phyloP scores from a whole-genome alignment of 345 rosid genomes.

The Eucalyptus fibrosa region DNA sequence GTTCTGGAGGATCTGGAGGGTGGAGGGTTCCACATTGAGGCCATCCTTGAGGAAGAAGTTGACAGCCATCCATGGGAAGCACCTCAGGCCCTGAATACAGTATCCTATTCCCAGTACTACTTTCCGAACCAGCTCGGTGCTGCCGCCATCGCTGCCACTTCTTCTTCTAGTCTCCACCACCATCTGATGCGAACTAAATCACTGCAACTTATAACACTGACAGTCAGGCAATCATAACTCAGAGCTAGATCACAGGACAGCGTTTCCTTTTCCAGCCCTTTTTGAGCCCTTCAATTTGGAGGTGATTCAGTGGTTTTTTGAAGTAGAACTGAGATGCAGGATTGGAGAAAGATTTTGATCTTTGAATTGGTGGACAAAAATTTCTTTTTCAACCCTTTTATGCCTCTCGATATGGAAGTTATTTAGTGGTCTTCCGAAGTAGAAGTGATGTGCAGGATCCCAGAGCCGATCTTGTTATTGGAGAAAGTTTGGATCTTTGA shows the following conservation, averaged over 20 bases:
- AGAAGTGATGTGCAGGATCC: not conserved
- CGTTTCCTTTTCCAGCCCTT: not conserved
- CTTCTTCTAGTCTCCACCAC: not conserved
- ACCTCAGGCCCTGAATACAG: constrained; percentile 82
- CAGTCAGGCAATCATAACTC: not conserved
- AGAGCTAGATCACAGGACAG: not conserved
- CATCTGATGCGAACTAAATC: not conserved
- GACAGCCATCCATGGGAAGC: constrained; percentile 82
- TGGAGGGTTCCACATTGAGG: constrained; percentile 63
- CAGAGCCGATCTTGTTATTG: not conserved
- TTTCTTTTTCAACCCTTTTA: not conserved
- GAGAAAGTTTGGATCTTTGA: not conserved
- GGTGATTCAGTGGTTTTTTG: not conserved
- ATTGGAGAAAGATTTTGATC: not conserved
- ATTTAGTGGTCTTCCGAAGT: not conserved
- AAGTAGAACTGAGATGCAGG: not conserved
- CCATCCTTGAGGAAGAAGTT: constrained; percentile 77
- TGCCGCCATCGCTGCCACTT: not conserved
- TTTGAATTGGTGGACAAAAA: not conserved
- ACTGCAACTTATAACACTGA: not conserved
- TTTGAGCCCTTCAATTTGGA: not conserved
- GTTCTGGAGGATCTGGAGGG: constrained; percentile 76
- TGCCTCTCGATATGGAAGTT: not conserved
- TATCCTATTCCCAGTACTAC: constrained; percentile 56
- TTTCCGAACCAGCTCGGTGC: constrained; percentile 13